Percentiles rank a stretch among this genome's conserved stretches.
Evolutionary conservation across 352 stramenopile species (phyloP).

Genomic region (Thraustotheca clavata): DNA sequence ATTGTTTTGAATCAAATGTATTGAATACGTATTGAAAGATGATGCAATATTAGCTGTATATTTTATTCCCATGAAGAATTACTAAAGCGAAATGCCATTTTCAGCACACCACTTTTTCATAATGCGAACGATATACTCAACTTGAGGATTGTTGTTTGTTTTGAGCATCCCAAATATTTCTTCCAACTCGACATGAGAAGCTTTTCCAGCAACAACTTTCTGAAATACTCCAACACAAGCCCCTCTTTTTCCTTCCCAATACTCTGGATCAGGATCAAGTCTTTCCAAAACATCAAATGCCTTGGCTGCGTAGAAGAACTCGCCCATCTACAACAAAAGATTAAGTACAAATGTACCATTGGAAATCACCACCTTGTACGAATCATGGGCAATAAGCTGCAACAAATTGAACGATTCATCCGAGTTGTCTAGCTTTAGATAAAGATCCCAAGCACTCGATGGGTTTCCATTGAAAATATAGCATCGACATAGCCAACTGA

Average conservation of each 20-base stretch:
- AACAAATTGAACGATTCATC: conserved; percentile 94
- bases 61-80: background rate
- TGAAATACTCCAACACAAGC: conserved; percentile 94
- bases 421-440: conserved; percentile 94
- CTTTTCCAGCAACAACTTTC: conserved; percentile 86
- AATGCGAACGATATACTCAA: conserved; percentile 94
- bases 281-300: conserved; percentile 92
- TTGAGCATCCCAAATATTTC: conserved; percentile 90
- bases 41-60: background rate
- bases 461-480: conserved; percentile 95
- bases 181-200: conserved; percentile 80
- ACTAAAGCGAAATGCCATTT: conserved; percentile 76
- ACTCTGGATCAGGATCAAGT: conserved; percentile 92
- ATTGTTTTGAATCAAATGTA: background rate
- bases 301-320: conserved; percentile 94
- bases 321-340: conserved; percentile 62
- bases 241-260: conserved; percentile 94
- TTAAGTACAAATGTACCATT: background rate
- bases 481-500: conserved; percentile 84
- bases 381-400: conserved; percentile 95
- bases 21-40: too few species aligned
- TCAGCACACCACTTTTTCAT: conserved; percentile 94
- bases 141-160: conserved; percentile 91
- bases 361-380: conserved; percentile 61
- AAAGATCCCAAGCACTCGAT: conserved; percentile 92